Conservation (phyloP, 2,329 filamentous ascomycete genomes). For the Phaeosphaeria sp. region DNA sequence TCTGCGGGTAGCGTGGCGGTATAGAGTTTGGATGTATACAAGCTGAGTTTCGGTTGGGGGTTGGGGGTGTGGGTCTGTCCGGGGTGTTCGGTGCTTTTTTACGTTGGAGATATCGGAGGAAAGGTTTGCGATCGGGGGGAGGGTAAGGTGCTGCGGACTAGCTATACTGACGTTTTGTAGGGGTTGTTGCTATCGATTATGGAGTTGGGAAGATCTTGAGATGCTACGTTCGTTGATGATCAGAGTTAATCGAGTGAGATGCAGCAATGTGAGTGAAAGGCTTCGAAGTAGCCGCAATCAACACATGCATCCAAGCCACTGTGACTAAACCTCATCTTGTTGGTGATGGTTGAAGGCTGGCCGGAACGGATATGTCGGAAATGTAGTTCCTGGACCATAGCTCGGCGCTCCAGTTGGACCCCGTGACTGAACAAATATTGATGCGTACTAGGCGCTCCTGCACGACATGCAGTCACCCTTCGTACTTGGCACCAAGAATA, state of each 20-base stretch:
- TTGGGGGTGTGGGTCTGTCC: not conserved
- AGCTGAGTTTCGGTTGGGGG: not conserved
- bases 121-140: not conserved
- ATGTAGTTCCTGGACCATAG: not conserved
- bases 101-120: not conserved
- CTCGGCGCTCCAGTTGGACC: not conserved
- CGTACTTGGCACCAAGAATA: not conserved
- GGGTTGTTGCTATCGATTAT: not conserved
- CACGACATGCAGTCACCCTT: not conserved
- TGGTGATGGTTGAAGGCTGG: not conserved
- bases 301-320: not conserved
- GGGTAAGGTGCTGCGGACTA: not conserved
- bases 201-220: not conserved
- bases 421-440: not conserved
- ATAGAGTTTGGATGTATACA: not conserved
- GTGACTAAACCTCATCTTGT: not conserved
- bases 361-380: not conserved
- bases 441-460: not conserved
- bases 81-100: not conserved
- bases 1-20: not conserved
- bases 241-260: not conserved
- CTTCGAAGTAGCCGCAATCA: not conserved
- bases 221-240: not conserved
- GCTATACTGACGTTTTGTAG: not conserved
- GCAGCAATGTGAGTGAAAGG: not conserved